Evolutionary conservation across 176 grass and related monocot species (phyloP).

Genomic region (Pontederia crassipes): DNA sequence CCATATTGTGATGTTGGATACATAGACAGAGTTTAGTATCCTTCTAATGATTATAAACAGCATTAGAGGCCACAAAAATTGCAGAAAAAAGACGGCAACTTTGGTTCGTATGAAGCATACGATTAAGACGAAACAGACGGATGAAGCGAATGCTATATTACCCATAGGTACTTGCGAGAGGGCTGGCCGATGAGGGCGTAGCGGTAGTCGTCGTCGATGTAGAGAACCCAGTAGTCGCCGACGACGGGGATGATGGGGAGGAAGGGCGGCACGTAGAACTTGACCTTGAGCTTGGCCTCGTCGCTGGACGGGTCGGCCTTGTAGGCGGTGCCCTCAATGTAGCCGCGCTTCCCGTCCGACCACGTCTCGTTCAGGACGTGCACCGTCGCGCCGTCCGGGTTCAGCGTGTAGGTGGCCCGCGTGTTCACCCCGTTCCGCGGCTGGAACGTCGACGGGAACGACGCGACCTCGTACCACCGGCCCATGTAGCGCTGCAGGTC

Average conservation of each 20-base stretch:
- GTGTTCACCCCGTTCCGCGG: constrained; percentile 62
- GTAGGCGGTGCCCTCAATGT: constrained; percentile 80
- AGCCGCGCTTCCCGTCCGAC: constrained; percentile 45
- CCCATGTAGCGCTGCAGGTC: constrained; percentile 81
- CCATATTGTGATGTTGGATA: too few species aligned
- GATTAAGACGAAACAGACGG: too few species aligned
- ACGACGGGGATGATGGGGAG: constrained; percentile 68
- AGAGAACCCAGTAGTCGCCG: constrained; percentile 90
- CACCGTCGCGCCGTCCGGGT: constrained; percentile 59
- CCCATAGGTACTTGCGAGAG: constrained; percentile 81
- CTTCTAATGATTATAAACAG: too few species aligned
- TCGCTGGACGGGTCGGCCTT: constrained; percentile 57
- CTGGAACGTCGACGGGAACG: constrained; percentile 60
- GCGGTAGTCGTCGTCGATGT: constrained; percentile 53
- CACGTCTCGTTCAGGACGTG: constrained; percentile 92
- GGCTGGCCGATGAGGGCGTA: constrained; percentile 79
- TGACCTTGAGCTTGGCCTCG: constrained; percentile 95
- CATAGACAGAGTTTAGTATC: too few species aligned
- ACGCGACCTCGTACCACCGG: constrained; percentile 90
- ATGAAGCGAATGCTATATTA: background rate
- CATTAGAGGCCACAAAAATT: too few species aligned
- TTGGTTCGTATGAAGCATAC: too few species aligned
- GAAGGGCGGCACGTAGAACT: constrained; percentile 89
- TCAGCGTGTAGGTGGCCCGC: constrained; percentile 62
- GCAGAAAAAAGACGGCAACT: too few species aligned